Conservation (phyloP, 768 basidiomycete species). For the Sporobolomyces phaffii region DNA sequence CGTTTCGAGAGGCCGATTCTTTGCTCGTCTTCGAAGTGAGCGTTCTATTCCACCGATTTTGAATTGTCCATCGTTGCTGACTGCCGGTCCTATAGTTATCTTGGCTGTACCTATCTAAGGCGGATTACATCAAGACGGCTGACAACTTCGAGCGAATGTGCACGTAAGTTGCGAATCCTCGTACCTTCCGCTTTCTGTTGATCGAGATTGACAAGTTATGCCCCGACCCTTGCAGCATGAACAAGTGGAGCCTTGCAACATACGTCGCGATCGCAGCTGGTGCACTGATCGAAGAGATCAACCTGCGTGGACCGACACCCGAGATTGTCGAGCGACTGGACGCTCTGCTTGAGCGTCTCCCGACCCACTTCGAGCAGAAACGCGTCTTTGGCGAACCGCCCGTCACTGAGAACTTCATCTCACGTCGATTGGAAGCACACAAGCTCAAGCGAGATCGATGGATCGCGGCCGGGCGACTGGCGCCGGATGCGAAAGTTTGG, state of each 20-base stretch:
- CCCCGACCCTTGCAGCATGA: too few species aligned
- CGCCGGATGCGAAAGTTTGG: constrained; percentile 6
- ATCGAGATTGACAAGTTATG: too few species aligned
- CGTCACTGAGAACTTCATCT: constrained; percentile 28
- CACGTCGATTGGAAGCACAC: constrained; percentile 8
- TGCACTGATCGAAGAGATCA: constrained; percentile 29
- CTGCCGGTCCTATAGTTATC: constrained; percentile 20
- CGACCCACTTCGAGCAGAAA: constrained; percentile 23
- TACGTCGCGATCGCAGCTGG: constrained; percentile 22
- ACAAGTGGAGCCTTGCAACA: constrained; percentile 26
- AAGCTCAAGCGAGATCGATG: constrained; percentile 22
- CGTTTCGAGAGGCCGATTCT: constrained; percentile 35
- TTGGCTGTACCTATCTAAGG: constrained; percentile 32
- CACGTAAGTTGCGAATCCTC: too few species aligned
- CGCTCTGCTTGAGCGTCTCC: constrained; percentile 5
- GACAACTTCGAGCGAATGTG: constrained; percentile 25
- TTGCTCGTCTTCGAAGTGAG: constrained; percentile 36
- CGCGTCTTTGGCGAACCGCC: constrained; percentile 31
- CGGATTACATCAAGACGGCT: constrained; percentile 18
- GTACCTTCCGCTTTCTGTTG: too few species aligned
- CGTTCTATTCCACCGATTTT: too few species aligned
- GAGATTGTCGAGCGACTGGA: constrained; percentile 16
- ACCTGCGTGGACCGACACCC: background rate
- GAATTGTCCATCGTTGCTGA: background rate
- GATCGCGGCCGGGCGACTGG: constrained; percentile 5